Conservation (phyloP, 441 rosid species). For the Melastoma candidum region DNA sequence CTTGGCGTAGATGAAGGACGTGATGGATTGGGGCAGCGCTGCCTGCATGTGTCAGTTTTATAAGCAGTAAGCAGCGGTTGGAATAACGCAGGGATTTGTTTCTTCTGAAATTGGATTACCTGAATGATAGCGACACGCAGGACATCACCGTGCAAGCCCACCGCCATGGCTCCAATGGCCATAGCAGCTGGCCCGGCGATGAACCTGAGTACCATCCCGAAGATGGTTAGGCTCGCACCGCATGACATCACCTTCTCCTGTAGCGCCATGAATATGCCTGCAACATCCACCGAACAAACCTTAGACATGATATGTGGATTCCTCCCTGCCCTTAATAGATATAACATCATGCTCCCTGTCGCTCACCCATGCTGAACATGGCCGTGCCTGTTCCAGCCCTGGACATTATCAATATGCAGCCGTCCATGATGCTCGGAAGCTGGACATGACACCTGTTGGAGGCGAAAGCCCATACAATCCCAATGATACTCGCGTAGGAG, state of each 20-base stretch:
- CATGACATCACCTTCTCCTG: conserved; percentile 73
- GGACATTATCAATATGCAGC: conserved; percentile 65
- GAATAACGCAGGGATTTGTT: too few relatives aligned
- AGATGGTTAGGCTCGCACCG: conserved; percentile 46
- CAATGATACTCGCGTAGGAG: conserved; percentile 69
- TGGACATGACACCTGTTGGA: conserved; percentile 49
- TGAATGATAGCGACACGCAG: conserved; percentile 80
- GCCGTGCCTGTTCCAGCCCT: conserved; percentile 90
- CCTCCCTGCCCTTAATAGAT: neutral
- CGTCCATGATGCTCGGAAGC: conserved; percentile 38
- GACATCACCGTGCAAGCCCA: conserved; percentile 76
- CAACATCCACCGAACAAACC: neutral
- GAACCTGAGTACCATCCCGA: conserved; percentile 72
- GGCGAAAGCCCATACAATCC: conserved; percentile 78
- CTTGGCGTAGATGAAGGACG: conserved; percentile 80
- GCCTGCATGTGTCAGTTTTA: conserved; percentile 34
- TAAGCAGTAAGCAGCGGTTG: too few relatives aligned
- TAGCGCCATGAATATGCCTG: conserved; percentile 84
- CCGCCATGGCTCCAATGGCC: conserved; percentile 64
- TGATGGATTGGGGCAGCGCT: conserved; percentile 80
- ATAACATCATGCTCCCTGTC: neutral
- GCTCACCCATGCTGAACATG: conserved; percentile 90
- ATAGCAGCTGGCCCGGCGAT: conserved; percentile 83
- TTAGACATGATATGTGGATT: neutral
- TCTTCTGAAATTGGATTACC: conserved; percentile 21